phyloP scores from a whole-genome alignment of 257 asterid genomes.

The Penstemon davidsonii region DNA sequence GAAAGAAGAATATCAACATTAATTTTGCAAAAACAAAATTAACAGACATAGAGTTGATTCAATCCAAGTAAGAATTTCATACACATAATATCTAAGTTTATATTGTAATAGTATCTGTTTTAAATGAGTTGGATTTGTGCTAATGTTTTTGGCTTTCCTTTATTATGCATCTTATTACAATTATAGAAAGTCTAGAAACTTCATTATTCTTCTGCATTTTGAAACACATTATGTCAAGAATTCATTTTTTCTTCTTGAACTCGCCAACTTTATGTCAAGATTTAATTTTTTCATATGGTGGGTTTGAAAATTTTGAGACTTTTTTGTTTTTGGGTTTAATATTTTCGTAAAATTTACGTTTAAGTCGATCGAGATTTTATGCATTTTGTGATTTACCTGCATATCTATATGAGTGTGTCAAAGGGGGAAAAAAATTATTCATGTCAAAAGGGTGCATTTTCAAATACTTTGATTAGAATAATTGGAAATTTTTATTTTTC shows the following conservation, averaged over 20 bases:
- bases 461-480: background rate
- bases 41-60: background rate
- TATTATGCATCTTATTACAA: background rate
- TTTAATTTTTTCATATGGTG: background rate
- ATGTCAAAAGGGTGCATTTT: background rate
- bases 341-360: background rate
- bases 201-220: background rate
- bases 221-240: background rate
- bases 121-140: background rate
- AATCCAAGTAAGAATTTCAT: constrained; percentile 17
- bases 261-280: background rate
- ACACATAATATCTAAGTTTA: background rate
- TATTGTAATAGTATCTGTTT: background rate
- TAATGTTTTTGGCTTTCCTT: background rate
- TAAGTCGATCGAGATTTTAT: constrained; percentile 13
- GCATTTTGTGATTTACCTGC: background rate
- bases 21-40: background rate
- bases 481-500: background rate
- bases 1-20: background rate
- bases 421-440: background rate
- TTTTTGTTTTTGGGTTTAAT: constrained; percentile 3
- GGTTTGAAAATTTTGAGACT: background rate
- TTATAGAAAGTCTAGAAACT: background rate
- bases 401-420: background rate
- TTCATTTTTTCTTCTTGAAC: background rate